Evolutionary conservation across 148 eudicot genomes (phyloP), one percentile per base, ranked within the genome.

Genomic region (Rhododendron mucronatum): DNA sequence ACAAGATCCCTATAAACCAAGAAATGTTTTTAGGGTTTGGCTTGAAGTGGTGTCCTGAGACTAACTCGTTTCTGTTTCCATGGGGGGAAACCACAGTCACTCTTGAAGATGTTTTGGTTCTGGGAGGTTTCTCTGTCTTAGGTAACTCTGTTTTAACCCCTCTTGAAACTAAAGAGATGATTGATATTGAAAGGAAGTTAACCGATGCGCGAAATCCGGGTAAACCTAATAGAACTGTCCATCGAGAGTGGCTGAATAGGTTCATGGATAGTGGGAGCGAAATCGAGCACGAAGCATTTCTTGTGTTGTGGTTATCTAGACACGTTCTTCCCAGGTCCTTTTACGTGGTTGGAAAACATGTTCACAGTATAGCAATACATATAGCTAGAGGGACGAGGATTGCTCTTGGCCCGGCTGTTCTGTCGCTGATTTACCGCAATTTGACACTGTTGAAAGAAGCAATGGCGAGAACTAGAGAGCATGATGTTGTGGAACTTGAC

Each of bases 261-360:
- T 92, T 90, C 50, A 85, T 78, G 85, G 78, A 71, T 0, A 41
- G 65, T 9, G 91, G 77, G 7, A 53, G 69, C 14, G 80, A 35
- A 0, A 14, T 85, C 33, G 95, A 93, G 79, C 93, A 93, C 44
- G 93, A 82, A 69, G 95, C 92, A 4, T 91, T 92, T 82, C 89
- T 93, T 16, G 74, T 87, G n/a, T 12, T 78, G 5, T 93, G 93
- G 95, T 81, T 93, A 8, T 91, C 93, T 0, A 85, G 91, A 9
- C 15, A 71, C 26, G 37, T 82, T 82, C 37, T 55, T 33, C 47
- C 78, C 20, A 33, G 37, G 3, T 61, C 89, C 2, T 77, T 16
- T 82, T 65, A 63, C 21, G 37, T 39, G 1, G 44, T 92, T 39
- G 55, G 35, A 4, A 82, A 63, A 7, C 57, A 39, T n/a, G 81